Conservation (phyloP, 805 yeast genomes). For the Kodamaea leandrae region DNA sequence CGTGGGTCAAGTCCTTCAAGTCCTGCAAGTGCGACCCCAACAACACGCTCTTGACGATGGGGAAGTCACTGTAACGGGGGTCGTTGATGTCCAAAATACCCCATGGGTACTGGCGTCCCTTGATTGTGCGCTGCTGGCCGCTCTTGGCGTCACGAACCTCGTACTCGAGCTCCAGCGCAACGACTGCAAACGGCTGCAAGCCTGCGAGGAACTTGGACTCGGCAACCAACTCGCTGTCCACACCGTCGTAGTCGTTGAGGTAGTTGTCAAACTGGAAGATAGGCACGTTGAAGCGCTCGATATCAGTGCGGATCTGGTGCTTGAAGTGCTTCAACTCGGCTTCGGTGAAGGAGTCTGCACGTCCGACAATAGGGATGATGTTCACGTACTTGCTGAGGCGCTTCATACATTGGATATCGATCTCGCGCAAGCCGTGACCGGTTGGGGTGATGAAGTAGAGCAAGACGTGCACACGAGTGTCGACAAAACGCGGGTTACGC, state of each 20-base stretch:
- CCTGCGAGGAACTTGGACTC: conserved; percentile 61
- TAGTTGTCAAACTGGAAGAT: conserved; percentile 66
- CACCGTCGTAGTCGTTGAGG: conserved; percentile 53
- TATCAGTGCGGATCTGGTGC: conserved; percentile 56
- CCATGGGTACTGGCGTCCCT: conserved; percentile 76
- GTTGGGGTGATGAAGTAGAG: conserved; percentile 75
- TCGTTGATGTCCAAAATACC: conserved; percentile 59
- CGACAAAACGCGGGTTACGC: conserved; percentile 81
- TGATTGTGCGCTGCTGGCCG: conserved; percentile 45
- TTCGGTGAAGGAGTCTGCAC: conserved; percentile 74
- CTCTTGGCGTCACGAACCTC: conserved; percentile 39
- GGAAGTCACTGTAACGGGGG: conserved; percentile 51
- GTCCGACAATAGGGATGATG: conserved; percentile 77
- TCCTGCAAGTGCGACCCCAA: conserved; percentile 84
- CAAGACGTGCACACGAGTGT: conserved; percentile 74
- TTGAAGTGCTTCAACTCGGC: conserved; percentile 63
- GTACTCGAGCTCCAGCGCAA: conserved; percentile 60
- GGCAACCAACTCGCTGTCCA: conserved; percentile 67
- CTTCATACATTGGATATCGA: conserved; percentile 72
- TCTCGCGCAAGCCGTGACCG: conserved; percentile 75
- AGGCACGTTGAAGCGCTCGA: conserved; percentile 69
- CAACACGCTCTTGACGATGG: conserved; percentile 61
- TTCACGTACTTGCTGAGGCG: conserved; percentile 70
- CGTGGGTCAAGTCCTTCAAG: conserved; percentile 77
- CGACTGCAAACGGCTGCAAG: conserved; percentile 74